These are phyloP conservation scores for Colletotrichum sublineola DNA, from an alignment of 2,329 filamentous ascomycete species.

Conservation along the genomic window DNA sequence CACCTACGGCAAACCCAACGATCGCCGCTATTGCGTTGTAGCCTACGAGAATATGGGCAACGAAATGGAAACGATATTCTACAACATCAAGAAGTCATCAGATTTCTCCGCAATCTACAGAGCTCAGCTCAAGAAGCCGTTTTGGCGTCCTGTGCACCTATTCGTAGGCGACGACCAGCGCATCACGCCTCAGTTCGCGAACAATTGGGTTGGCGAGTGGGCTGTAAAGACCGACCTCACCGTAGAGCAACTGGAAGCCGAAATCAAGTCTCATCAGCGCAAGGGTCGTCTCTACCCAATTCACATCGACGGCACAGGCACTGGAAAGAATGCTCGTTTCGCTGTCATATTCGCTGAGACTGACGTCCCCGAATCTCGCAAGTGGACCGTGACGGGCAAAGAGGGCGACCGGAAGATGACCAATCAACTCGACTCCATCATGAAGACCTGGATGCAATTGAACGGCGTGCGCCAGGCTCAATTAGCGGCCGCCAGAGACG, in stretches of 20 bases:
- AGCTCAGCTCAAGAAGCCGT: slow-evolving; percentile 35
- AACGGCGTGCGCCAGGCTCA: slow-evolving; percentile 43
- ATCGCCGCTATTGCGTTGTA: slow-evolving; percentile 38
- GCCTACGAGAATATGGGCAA: slow-evolving; percentile 39
- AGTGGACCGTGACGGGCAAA: slow-evolving; percentile 37
- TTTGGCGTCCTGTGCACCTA: slow-evolving; percentile 40
- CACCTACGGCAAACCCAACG: slow-evolving; percentile 35
- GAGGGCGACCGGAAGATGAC: not conserved
- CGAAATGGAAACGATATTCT: slow-evolving; percentile 32
- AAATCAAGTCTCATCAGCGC: not conserved
- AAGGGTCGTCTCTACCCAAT: slow-evolving; percentile 29
- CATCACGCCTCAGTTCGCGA: slow-evolving; percentile 38
- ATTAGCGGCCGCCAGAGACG: slow-evolving; percentile 31
- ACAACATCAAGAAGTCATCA: slow-evolving; percentile 1
- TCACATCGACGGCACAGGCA: slow-evolving; percentile 38
- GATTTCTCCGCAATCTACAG: slow-evolving; percentile 27
- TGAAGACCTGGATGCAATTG: slow-evolving; percentile 36
- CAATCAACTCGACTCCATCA: slow-evolving; percentile 13
- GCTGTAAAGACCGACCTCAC: slow-evolving; percentile 28
- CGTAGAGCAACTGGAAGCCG: slow-evolving; percentile 3
- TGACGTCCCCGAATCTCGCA: slow-evolving; percentile 10
- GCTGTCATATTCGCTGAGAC: slow-evolving; percentile 41
- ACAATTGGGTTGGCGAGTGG: slow-evolving; percentile 41
- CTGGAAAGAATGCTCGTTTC: slow-evolving; percentile 26
- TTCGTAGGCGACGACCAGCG: slow-evolving; percentile 37